Conservation (phyloP, 129 eudicot species). For the Artemisia argyi region DNA sequence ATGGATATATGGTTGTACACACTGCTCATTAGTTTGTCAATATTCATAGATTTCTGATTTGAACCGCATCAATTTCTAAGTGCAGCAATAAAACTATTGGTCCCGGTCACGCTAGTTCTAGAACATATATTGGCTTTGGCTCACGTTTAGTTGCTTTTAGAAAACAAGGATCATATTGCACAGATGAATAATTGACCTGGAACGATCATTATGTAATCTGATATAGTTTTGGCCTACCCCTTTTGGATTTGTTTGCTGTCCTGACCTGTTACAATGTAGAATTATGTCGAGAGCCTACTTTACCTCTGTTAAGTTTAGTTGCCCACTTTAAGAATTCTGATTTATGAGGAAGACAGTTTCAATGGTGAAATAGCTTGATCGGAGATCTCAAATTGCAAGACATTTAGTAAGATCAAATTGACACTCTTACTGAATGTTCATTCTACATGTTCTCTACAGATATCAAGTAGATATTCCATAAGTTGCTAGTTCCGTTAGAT, state of each 20-base stretch:
- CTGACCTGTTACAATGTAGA: constrained; percentile 6
- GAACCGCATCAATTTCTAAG: neutral
- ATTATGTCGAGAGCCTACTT: neutral
- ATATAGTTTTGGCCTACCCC: neutral
- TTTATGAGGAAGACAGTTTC: neutral
- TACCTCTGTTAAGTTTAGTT: neutral
- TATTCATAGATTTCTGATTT: neutral
- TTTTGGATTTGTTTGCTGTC: neutral
- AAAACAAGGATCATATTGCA: neutral
- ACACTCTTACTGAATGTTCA: constrained; percentile 1
- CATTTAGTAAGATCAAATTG: neutral
- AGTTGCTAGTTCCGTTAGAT: neutral
- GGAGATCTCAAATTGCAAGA: neutral
- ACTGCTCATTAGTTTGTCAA: neutral
- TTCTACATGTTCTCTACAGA: neutral
- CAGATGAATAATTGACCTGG: neutral
- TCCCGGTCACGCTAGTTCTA: neutral
- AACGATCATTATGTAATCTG: neutral
- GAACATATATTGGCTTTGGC: no score
- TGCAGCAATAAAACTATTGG: neutral
- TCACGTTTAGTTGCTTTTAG: neutral
- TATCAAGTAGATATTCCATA: neutral
- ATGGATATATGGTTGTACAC: neutral
- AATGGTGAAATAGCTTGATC: neutral
- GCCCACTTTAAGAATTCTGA: neutral